Evolutionary conservation across 1,284 basidiomycete genomes (phyloP).

Genomic region (Volvariella volvacea): DNA sequence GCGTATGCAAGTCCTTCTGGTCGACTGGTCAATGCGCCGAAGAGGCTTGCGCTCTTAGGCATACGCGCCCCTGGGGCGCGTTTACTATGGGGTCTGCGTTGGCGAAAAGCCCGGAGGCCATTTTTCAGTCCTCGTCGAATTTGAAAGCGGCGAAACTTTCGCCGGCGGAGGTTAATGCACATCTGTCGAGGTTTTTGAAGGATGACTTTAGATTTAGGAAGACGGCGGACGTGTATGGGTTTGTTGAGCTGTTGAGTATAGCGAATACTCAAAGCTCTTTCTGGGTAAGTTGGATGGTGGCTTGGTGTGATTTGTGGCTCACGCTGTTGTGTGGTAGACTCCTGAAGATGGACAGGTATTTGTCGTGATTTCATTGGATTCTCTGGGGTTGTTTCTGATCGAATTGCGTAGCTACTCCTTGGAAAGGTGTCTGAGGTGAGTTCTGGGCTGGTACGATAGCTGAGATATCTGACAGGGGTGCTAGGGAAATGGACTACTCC

Average conservation of each 20-base stretch:
- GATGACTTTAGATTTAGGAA: slow-evolving; percentile 38
- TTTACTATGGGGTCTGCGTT: background rate
- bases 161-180: slow-evolving; percentile 45
- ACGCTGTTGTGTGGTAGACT: slow-evolving; percentile 28
- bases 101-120: no score
- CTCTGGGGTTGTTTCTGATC: slow-evolving; percentile 5
- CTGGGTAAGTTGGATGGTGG: slow-evolving; percentile 39
- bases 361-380: background rate
- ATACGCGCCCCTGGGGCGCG: background rate
- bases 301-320: slow-evolving; percentile 9
- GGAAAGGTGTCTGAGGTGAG: slow-evolving; percentile 34
- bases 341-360: slow-evolving; percentile 50
- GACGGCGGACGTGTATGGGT: slow-evolving; percentile 38
- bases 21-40: no score
- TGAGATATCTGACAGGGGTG: background rate
- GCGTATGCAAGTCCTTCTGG: no score
- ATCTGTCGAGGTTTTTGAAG: slow-evolving; percentile 35
- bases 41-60: no score
- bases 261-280: slow-evolving; percentile 36
- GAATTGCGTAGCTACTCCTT: slow-evolving; percentile 34
- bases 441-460: background rate
- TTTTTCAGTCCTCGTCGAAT: no score
- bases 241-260: slow-evolving; percentile 40
- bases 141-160: slow-evolving; percentile 12
- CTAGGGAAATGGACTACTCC: slow-evolving; percentile 47